phyloP scores from a whole-genome alignment of 1,284 basidiomycete species.

The Heterobasidion occidentale region DNA sequence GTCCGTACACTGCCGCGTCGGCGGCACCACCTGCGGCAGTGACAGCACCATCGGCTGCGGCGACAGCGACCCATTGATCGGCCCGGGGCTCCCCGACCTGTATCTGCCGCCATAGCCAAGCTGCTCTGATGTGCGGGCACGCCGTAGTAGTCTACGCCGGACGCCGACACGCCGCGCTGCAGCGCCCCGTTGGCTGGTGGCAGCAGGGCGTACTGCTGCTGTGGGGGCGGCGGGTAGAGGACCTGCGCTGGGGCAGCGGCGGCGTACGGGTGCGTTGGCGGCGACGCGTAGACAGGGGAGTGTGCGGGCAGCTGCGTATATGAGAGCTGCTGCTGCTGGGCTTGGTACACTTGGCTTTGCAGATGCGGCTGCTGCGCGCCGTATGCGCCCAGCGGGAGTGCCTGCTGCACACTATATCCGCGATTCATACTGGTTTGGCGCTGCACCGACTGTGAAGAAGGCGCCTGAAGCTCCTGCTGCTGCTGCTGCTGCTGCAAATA shows the following conservation, averaged over 20 bases:
- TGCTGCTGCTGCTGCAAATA: constrained; percentile 29
- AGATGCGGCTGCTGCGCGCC: constrained; percentile 3
- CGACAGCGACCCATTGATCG: constrained; percentile 22
- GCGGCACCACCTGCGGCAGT: constrained; percentile 24
- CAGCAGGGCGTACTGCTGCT: constrained; percentile 1
- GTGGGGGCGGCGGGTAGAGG: constrained; percentile 13
- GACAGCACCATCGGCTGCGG: constrained; percentile 22
- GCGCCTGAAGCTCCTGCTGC: background rate
- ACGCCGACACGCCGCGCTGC: constrained; percentile 13
- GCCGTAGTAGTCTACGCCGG: constrained; percentile 15
- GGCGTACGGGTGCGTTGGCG: constrained; percentile 14
- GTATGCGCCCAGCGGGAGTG: background rate
- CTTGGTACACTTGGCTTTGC: constrained; percentile 1
- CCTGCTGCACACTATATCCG: background rate
- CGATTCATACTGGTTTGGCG: background rate
- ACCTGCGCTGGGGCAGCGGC: constrained; percentile 19
- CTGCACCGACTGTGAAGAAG: too few species aligned
- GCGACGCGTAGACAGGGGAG: too few species aligned
- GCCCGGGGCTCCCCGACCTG: constrained; percentile 17
- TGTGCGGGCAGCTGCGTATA: too few species aligned
- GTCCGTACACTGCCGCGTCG: constrained; percentile 69
- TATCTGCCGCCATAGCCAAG: constrained; percentile 11
- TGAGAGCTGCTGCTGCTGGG: too few species aligned
- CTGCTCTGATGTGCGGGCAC: constrained; percentile 10
- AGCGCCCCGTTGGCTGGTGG: too few species aligned